Evolutionary conservation across 768 basidiomycete genomes (phyloP).

Genomic region (Russula earlei): DNA sequence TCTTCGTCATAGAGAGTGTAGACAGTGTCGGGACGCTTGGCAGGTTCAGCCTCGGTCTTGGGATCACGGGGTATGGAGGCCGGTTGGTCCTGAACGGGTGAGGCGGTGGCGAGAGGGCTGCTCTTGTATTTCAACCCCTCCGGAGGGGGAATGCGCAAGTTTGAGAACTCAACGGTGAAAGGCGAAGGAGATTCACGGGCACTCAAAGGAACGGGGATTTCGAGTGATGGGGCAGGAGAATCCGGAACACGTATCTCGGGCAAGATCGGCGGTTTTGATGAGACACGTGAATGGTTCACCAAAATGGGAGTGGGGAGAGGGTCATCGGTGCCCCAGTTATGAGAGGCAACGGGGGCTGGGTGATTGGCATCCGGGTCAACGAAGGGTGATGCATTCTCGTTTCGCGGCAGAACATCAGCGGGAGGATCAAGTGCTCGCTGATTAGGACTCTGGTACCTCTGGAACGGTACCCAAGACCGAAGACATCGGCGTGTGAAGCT

Average conservation of each 20-base stretch:
- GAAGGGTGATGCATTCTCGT: constrained; percentile 24
- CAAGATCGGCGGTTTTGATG: constrained; percentile 43
- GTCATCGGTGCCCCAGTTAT: constrained; percentile 17
- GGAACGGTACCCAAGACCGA: constrained; percentile 18
- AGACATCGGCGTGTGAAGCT: constrained; percentile 32
- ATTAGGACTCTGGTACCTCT: constrained; percentile 20
- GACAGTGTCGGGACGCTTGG: constrained; percentile 40
- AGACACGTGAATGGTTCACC: constrained; percentile 33
- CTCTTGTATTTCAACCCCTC: constrained; percentile 18
- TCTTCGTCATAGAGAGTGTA: constrained; percentile 48
- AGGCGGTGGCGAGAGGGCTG: constrained; percentile 15
- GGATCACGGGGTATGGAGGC: constrained; percentile 12
- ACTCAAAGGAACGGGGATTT: constrained; percentile 22
- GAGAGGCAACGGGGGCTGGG: neutral
- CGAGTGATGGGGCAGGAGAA: constrained; percentile 28
- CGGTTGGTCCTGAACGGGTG: neutral
- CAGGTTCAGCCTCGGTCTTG: constrained; percentile 10
- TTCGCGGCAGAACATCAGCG: neutral
- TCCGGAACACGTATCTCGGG: constrained; percentile 43
- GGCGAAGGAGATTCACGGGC: constrained; percentile 22
- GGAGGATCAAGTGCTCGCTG: neutral
- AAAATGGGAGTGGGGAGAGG: constrained; percentile 26
- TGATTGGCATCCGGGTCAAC: constrained; percentile 19
- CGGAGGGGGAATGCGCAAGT: constrained; percentile 20
- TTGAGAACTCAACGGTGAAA: constrained; percentile 19